phyloP scores from a whole-genome alignment of 306 rosid species.

The Hippophae rhamnoides region DNA sequence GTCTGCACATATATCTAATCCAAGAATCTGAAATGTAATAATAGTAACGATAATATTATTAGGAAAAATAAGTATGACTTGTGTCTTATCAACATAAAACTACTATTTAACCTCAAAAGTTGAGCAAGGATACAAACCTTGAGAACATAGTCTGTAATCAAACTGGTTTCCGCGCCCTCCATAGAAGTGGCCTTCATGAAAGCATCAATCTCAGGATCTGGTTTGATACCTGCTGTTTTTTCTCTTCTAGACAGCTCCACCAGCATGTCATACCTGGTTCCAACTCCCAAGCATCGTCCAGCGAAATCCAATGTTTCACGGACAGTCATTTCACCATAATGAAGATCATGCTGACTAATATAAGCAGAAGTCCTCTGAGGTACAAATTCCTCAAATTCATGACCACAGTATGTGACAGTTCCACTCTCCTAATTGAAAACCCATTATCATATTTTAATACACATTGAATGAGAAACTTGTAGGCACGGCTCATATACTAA shows the following conservation, averaged over 20 bases:
- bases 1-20: slow-evolving; percentile 49
- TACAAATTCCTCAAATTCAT: neutral
- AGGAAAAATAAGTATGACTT: neutral
- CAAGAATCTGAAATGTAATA: slow-evolving; percentile 27
- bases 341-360: neutral
- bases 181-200: slow-evolving; percentile 40
- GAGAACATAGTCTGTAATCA: slow-evolving; percentile 39
- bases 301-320: neutral
- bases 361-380: slow-evolving; percentile 1
- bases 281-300: neutral
- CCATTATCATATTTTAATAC: neutral
- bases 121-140: slow-evolving; percentile 28
- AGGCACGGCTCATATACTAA: neutral
- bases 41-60: neutral
- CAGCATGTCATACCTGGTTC: neutral
- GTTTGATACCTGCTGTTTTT: neutral
- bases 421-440: neutral
- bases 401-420: neutral
- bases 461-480: neutral
- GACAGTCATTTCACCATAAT: neutral
- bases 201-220: neutral
- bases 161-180: slow-evolving; percentile 29
- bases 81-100: no score
- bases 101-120: no score
- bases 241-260: neutral